Evolutionary conservation across 176 grass and related monocot species (phyloP).

Genomic region (Bolboschoenus planiculmis): DNA sequence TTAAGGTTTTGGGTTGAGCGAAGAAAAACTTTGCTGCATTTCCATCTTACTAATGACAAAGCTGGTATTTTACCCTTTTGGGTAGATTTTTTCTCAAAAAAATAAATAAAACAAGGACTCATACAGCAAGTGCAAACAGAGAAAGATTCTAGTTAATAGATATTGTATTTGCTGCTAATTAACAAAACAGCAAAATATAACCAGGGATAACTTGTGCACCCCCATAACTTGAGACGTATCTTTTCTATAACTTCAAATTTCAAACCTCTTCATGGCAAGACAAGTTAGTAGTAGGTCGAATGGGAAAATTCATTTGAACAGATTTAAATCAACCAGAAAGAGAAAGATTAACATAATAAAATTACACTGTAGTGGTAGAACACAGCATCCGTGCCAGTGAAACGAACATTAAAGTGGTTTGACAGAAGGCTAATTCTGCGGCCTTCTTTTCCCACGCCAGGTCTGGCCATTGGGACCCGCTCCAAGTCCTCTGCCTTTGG

Average conservation of each 20-base stretch:
- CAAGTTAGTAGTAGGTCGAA: constrained; percentile 9
- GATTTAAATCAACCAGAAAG: neutral
- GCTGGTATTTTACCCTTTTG: neutral
- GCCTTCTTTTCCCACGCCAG: constrained; percentile 47
- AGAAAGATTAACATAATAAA: constrained; percentile 1
- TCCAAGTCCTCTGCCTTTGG: constrained; percentile 5
- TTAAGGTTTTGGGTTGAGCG: neutral
- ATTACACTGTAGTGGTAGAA: constrained; percentile 84
- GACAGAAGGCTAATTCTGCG: constrained; percentile 36
- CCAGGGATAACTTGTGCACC: neutral
- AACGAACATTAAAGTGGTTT: constrained; percentile 61
- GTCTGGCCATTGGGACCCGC: constrained; percentile 41
- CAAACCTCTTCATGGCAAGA: neutral
- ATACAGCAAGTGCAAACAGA: neutral
- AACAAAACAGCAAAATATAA: neutral
- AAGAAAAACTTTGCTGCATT: neutral
- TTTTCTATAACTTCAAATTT: neutral
- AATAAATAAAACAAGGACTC: neutral
- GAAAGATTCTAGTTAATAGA: neutral
- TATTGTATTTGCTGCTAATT: neutral
- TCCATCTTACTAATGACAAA: neutral
- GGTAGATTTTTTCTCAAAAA: neutral
- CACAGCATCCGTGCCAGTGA: constrained; percentile 35
- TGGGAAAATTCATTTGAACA: neutral
- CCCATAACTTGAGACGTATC: neutral